Evolutionary conservation across 768 basidiomycete genomes (phyloP).

Genomic region (Calocera viscosa): DNA sequence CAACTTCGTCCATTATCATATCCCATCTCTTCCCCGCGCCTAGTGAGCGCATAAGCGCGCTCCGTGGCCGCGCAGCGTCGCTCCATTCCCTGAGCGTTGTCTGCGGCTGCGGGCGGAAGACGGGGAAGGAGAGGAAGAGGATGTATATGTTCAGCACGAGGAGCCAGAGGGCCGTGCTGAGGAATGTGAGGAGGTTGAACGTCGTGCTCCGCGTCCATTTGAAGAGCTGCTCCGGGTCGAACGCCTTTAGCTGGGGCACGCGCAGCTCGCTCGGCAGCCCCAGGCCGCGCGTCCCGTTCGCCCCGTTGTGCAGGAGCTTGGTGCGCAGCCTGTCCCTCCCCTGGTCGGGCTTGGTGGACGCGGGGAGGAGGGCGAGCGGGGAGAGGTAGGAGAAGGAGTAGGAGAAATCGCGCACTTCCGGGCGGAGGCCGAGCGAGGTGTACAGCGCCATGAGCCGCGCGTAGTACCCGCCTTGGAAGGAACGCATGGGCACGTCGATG

Average conservation of each 20-base stretch:
- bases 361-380: neutral
- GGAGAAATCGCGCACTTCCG: conserved; percentile 46
- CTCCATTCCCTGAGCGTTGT: conserved; percentile 42
- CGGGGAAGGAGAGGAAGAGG: conserved; percentile 34
- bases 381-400: conserved; percentile 55
- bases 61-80: conserved; percentile 32
- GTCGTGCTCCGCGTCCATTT: conserved; percentile 27
- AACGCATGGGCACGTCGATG: conserved; percentile 69
- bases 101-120: conserved; percentile 25
- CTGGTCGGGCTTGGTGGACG: neutral
- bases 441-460: conserved; percentile 57
- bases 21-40: conserved; percentile 43
- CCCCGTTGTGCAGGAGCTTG: conserved; percentile 53
- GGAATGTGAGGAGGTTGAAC: conserved; percentile 35
- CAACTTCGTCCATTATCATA: conserved; percentile 40
- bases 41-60: conserved; percentile 30
- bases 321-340: conserved; percentile 28
- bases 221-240: conserved; percentile 17
- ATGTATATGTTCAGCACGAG: conserved; percentile 38
- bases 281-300: conserved; percentile 41
- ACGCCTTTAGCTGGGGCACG: conserved; percentile 15
- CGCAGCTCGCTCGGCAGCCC: conserved; percentile 36
- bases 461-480: conserved; percentile 74
- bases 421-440: conserved; percentile 43
- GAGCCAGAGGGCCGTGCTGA: conserved; percentile 26